Percentiles rank a stretch among this genome's conserved stretches.
Evolutionary conservation across 2,329 filamentous ascomycete genomes (phyloP).

Genomic region (Dichotomopilus funicola): DNA sequence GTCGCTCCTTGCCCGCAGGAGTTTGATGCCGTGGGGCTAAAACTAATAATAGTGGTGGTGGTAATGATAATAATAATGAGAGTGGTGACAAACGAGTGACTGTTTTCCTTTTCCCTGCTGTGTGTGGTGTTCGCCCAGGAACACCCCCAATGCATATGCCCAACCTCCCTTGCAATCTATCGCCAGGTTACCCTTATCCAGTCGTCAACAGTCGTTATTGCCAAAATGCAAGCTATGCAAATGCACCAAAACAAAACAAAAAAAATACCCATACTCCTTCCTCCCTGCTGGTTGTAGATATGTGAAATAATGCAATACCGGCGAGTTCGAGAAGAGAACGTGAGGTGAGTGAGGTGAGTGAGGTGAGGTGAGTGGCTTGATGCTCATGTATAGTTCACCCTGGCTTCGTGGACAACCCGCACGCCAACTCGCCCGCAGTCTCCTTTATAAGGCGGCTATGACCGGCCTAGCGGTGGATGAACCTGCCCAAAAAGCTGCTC

Average conservation of each 20-base stretch:
- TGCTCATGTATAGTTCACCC: no score
- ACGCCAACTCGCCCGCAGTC: background rate
- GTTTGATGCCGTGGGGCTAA: constrained; percentile 1
- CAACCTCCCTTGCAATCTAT: background rate
- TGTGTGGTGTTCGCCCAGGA: background rate
- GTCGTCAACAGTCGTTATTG: no score
- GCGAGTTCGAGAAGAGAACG: no score
- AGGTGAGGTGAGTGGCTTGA: no score
- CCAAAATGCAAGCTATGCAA: no score
- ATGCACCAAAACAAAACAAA: no score
- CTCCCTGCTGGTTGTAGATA: no score
- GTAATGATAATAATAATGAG: background rate
- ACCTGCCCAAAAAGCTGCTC: constrained; percentile 11
- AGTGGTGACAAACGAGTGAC: background rate
- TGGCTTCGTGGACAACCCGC: background rate
- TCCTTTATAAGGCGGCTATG: background rate
- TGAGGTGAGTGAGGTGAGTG: no score
- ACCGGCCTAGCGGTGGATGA: constrained; percentile 10
- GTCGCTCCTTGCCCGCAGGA: constrained; percentile 3
- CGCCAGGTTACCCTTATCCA: background rate
- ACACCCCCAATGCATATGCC: background rate
- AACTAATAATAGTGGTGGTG: background rate
- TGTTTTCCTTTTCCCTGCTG: background rate
- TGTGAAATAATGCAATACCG: no score
- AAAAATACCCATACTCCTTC: no score